phyloP scores from a whole-genome alignment of 495 filamentous ascomycete species.

The Podospora appendiculata region DNA sequence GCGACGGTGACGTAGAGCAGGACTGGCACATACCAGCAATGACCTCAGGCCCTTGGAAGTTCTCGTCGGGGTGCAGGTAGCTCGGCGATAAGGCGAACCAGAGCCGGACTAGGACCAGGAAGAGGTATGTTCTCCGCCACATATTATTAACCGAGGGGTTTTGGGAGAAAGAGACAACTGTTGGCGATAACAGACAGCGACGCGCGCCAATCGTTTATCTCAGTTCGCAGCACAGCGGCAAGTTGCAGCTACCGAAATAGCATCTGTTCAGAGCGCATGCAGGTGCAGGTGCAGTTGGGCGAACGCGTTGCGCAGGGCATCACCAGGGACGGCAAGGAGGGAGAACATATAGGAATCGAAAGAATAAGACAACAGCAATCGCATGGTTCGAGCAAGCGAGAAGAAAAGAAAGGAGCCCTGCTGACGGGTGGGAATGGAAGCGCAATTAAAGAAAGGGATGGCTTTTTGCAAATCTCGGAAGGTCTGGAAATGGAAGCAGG shows the following conservation, averaged over 20 bases:
- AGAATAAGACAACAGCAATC: background rate
- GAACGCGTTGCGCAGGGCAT: constrained; percentile 3
- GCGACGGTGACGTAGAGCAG: too few relatives aligned
- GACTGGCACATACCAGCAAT: constrained; percentile 68
- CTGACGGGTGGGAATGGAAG: background rate
- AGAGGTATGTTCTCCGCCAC: constrained; percentile 87
- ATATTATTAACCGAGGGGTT: constrained; percentile 36
- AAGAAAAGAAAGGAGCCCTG: background rate
- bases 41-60: constrained; percentile 96
- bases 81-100: constrained; percentile 92
- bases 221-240: background rate
- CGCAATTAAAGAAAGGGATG: constrained; percentile 1
- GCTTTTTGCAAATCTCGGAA: constrained; percentile 1
- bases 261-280: constrained; percentile 10
- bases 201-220: too few relatives aligned
- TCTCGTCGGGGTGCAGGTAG: constrained; percentile 96
- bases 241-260: background rate
- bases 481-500: background rate
- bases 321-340: constrained; percentile 4
- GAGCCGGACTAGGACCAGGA: constrained; percentile 77
- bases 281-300: background rate
- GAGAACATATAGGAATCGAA: constrained; percentile 1
- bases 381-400: background rate
- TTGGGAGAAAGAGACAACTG: too few relatives aligned
- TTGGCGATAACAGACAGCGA: too few relatives aligned